Base-by-base conservation (phyloP, 176 grass and related monocot genomes). In the Paspalum notatum region DNA sequence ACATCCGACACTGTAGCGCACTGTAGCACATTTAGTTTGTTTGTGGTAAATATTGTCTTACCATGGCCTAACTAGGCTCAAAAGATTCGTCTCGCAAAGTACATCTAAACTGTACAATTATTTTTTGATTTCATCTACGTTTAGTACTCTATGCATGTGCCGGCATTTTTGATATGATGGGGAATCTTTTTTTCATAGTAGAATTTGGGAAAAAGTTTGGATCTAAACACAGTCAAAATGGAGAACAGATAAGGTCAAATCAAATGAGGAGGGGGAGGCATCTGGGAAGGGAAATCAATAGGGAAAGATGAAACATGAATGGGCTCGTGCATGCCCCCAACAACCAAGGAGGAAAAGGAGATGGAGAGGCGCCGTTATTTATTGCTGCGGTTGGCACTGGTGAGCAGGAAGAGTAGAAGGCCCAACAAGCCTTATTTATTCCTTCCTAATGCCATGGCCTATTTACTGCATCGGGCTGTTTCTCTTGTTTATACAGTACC, bases 341-440 rank as follows among this genome's bases (percentile, higher is more conserved):
- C 77, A 88, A 91, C 82, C 77, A 82, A 79, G 59, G 60, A 32
- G 32, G 32, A 32, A 32, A 32, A 32, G 1, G 32, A 67, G 10
- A 61, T 21, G 68, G 71, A 91, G 85, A 89, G 77, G 85, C 76
- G 72, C 71, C 77, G 54, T 69, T 81, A 91, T 85, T 91, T 88
- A 85, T 89, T 91, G 51, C 62, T 47, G 52, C 82, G 39, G 89
- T 85, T 91, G 86, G 86, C 71, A 78, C 82, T 68, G 81, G 73
- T 80, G 85, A 84, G 47, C 24, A 77, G 13, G 62, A 68, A 75
- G 27, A 51, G 76, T 17, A 71, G 72, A 77, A 84, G 52, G 68
- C 61, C 86, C 67, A 83, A 88, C 74, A 49, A 83, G 66, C 66
- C 66, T 4, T 83, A 87, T 78, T 83, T 88, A 83, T 78, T 66